A percentile compares a stretch with the other conserved stretches of the same genome.
Evolutionary conservation across 139 green algal genomes (phyloP).

Genomic region (Closterium sp.): DNA sequence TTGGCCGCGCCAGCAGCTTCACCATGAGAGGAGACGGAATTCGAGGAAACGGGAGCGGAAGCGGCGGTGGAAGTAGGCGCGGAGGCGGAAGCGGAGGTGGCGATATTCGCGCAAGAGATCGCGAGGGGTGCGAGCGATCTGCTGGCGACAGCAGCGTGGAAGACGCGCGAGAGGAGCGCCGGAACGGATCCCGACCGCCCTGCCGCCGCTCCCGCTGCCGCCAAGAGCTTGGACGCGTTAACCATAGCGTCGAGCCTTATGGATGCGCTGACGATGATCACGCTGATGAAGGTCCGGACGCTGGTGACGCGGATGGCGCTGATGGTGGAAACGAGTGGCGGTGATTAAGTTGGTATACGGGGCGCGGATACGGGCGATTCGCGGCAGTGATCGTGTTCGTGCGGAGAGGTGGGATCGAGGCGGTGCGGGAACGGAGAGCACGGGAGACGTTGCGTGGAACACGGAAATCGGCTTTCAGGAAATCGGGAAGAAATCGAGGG

Average conservation of each 20-base stretch:
- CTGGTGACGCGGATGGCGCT: neutral
- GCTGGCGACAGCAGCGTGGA: neutral
- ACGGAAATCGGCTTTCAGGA: neutral
- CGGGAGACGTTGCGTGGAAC: neutral
- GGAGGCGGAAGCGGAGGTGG: neutral
- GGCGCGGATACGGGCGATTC: neutral
- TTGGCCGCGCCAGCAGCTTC: neutral
- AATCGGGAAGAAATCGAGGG: neutral
- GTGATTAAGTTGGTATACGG: neutral
- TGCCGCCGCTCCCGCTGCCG: neutral
- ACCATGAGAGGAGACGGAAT: neutral
- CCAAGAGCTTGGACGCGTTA: neutral
- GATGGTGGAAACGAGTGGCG: neutral
- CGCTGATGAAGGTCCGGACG: too few species aligned
- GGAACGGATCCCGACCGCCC: neutral
- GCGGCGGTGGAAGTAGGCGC: neutral
- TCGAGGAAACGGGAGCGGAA: neutral
- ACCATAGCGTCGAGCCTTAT: neutral
- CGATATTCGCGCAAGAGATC: neutral
- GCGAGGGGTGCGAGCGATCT: neutral
- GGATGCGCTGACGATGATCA: neutral
- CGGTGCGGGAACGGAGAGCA: neutral
- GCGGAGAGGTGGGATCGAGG: neutral
- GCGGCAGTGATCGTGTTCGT: neutral
- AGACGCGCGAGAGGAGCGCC: neutral